These are phyloP conservation scores for Phytophthora chlamydospora DNA, from an alignment of 352 stramenopile genomes.

Conservation along the genomic window DNA sequence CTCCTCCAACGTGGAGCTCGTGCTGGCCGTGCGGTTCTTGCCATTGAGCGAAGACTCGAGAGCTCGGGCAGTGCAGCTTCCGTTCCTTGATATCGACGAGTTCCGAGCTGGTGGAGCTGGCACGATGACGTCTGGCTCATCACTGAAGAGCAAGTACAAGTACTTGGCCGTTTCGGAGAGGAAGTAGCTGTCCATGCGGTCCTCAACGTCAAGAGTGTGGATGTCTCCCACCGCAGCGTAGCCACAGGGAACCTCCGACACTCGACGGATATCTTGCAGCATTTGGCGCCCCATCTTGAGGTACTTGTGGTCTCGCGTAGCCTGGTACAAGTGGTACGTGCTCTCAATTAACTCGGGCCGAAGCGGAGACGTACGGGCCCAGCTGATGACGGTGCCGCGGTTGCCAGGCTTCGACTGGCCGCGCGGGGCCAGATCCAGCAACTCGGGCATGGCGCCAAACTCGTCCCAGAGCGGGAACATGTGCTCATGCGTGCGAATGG, in stretches of 20 bases:
- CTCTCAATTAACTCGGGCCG: constrained; percentile 98
- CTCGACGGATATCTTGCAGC: constrained; percentile 87
- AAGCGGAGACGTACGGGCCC: constrained; percentile 90
- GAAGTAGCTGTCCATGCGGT: constrained; percentile 99
- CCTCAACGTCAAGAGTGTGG: constrained; percentile 88
- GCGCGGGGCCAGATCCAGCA: constrained; percentile 82
- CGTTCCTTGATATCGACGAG: constrained; percentile 4
- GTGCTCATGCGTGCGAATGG: constrained; percentile 91
- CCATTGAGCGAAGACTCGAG: constrained; percentile 8
- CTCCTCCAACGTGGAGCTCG: constrained; percentile 13
- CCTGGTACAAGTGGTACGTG: constrained; percentile 95
- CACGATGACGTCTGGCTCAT: constrained; percentile 79
- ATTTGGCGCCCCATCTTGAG: constrained; percentile 90
- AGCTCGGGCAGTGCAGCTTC: constrained; percentile 3
- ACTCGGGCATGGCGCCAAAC: constrained; percentile 95
- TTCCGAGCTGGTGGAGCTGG: constrained; percentile 35
- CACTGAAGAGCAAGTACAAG: constrained; percentile 98
- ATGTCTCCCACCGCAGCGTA: constrained; percentile 94
- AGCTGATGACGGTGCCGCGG: constrained; percentile 64
- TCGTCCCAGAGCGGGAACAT: constrained; percentile 96
- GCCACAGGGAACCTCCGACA: constrained; percentile 90
- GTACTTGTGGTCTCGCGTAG: constrained; percentile 89
- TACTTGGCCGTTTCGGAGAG: constrained; percentile 99
- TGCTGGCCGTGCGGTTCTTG: constrained; percentile 15
- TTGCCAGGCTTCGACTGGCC: constrained; percentile 36